These are phyloP conservation scores for Hansenula sp. DNA, from an alignment of 1,139 yeast genomes.

Conservation along the genomic window DNA sequence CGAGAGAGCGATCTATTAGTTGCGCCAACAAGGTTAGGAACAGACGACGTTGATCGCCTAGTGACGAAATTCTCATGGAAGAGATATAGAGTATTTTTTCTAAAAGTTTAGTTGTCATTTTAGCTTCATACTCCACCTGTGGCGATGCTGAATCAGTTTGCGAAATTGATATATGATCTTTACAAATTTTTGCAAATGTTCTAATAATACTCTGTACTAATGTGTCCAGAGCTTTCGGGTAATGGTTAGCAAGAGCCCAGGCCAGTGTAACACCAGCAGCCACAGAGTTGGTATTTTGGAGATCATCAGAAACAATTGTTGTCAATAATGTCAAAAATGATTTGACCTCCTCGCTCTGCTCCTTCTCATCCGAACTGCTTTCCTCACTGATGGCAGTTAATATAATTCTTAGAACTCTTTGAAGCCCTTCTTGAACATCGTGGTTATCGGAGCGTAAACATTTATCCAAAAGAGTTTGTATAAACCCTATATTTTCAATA, in stretches of 20 bases:
- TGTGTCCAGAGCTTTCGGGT: slow-evolving; percentile 71
- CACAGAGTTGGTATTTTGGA: slow-evolving; percentile 75
- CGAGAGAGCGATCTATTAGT: slow-evolving; percentile 83
- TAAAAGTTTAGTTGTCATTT: slow-evolving; percentile 70
- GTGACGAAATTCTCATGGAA: slow-evolving; percentile 72
- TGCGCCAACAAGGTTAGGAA: slow-evolving; percentile 86
- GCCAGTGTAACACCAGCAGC: slow-evolving; percentile 90
- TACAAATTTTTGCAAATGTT: slow-evolving; percentile 82
- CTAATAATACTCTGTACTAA: slow-evolving; percentile 76
- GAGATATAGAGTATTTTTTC: slow-evolving; percentile 76
- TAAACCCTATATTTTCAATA: slow-evolving; percentile 57
- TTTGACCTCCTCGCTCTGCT: slow-evolving; percentile 57
- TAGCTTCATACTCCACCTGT: slow-evolving; percentile 63
- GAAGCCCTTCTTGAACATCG: slow-evolving; percentile 79
- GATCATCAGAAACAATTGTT: slow-evolving; percentile 76
- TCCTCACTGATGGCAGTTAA: slow-evolving; percentile 55
- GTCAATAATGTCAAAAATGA: slow-evolving; percentile 59
- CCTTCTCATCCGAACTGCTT: slow-evolving; percentile 43
- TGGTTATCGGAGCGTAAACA: slow-evolving; percentile 81
- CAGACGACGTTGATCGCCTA: slow-evolving; percentile 92
- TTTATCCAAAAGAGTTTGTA: slow-evolving; percentile 75
- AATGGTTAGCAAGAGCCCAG: slow-evolving; percentile 74
- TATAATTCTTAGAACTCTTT: slow-evolving; percentile 65
- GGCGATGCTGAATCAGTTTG: slow-evolving; percentile 36
- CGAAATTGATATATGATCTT: slow-evolving; percentile 79